These are phyloP conservation scores for Sclerotinia nivalis DNA, from an alignment of 2,329 filamentous ascomycete genomes.

Conservation along the genomic window DNA sequence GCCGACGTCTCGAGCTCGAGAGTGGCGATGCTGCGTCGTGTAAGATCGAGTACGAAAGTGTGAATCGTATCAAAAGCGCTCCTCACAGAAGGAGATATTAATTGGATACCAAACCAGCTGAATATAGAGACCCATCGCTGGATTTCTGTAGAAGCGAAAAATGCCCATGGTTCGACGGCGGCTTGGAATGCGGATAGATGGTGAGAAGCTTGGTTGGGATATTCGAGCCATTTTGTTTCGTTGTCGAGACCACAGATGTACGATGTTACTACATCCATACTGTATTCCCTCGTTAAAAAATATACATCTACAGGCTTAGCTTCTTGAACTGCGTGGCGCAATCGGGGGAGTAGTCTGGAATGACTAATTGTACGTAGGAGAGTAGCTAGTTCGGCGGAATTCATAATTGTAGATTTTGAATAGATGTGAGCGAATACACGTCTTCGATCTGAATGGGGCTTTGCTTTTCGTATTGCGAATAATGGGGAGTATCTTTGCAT, in stretches of 20 bases:
- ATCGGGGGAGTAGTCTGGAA: neutral
- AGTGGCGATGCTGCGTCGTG: no score
- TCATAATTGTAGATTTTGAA: conserved; percentile 11
- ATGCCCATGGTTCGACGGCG: conserved; percentile 3
- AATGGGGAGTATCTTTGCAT: neutral
- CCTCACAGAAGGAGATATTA: neutral
- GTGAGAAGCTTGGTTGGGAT: neutral
- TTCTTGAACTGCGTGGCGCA: neutral
- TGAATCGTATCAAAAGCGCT: neutral
- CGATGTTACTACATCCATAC: conserved; percentile 14
- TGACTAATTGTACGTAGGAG: neutral
- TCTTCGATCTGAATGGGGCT: conserved; percentile 6
- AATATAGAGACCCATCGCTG: neutral
- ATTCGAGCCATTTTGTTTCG: neutral
- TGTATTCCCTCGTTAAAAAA: neutral
- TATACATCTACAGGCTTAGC: neutral
- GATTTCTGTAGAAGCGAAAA: neutral
- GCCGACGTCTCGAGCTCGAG: no score
- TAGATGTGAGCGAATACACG: neutral
- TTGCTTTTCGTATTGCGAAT: conserved; percentile 2
- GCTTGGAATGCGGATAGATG: neutral
- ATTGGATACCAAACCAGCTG: neutral
- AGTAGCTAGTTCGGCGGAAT: conserved; percentile 4
- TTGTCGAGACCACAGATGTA: conserved; percentile 1
- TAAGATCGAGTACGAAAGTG: neutral